Evolutionary conservation across 108 stramenopile genomes (phyloP).

Genomic region (Cyclotella baltica): DNA sequence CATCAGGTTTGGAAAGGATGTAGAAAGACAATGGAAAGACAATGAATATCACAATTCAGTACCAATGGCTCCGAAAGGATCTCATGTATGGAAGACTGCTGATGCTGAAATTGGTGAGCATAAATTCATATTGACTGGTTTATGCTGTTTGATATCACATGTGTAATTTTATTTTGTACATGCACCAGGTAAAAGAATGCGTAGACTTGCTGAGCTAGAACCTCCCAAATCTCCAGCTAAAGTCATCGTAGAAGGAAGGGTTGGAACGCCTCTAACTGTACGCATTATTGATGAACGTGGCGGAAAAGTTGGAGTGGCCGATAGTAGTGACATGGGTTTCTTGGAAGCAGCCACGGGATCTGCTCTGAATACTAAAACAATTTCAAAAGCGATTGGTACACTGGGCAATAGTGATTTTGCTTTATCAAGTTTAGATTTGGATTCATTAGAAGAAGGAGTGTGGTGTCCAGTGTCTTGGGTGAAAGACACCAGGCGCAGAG

Average conservation of each 20-base stretch:
- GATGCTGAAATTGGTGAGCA: conserved; percentile 69
- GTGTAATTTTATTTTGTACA: neutral
- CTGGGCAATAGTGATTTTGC: conserved; percentile 65
- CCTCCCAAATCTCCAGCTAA: conserved; percentile 31
- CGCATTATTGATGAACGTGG: conserved; percentile 38
- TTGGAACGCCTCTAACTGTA: conserved; percentile 56
- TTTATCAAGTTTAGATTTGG: conserved; percentile 49
- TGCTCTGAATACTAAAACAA: conserved; percentile 45
- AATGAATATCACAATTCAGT: conserved; percentile 36
- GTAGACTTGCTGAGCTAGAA: conserved; percentile 51
- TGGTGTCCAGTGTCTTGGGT: conserved; percentile 76
- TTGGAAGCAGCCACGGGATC: conserved; percentile 44
- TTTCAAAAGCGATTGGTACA: conserved; percentile 73
- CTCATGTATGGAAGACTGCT: conserved; percentile 79
- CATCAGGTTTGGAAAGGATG: conserved; percentile 58
- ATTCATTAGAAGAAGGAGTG: conserved; percentile 40
- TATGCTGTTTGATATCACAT: neutral
- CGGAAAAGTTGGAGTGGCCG: conserved; percentile 48
- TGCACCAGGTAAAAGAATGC: conserved; percentile 7
- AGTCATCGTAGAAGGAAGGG: conserved; percentile 49
- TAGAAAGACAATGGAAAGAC: conserved; percentile 60
- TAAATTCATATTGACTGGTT: too few relatives aligned
- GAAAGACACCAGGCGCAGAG: conserved; percentile 65
- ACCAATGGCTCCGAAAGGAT: conserved; percentile 61
- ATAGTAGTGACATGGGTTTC: conserved; percentile 36